Base-by-base conservation (phyloP, 2,329 filamentous ascomycete genomes). In the Hymenoscyphus albidus region DNA sequence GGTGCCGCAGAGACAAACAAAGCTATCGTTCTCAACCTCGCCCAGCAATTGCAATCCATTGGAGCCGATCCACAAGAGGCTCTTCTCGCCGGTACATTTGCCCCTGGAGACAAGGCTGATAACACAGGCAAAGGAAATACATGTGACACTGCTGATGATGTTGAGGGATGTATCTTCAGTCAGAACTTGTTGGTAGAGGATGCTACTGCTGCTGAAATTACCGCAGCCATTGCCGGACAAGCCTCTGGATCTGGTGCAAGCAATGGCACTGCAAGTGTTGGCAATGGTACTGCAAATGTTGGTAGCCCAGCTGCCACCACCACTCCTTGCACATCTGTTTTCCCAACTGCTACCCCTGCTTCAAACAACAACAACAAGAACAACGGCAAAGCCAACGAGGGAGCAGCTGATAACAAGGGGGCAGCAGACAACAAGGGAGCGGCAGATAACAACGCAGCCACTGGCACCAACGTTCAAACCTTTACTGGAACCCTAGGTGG, bases 21-120 rank as follows among this genome's bases (percentile, higher is more conserved):
- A 78, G 78, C 79, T 42, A 83, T 89, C 69, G 81, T 84, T 58
- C 78, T 88, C 6, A 81, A 80, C 56, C 78, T 89, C 3, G 87
- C 87, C 18, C 76, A 79, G 61, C 84, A 89, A 76, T 83, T 90
- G 61, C 80, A 81, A 22, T 77, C 79, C 4, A 80, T 90, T 67
- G 87, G 88, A 14, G 88, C 84, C 38, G 83, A 90, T 74, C 85
- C 87, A 16, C 77, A 81, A 58, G 77, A 84, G 42, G 88, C 88
- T 48, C 83, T 89, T 59, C 77, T 85, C 68, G 72, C 74, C 2
- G 86, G 85, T 62, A 90, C 87, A 5, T 90, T 90, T 72, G 81
- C 80, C 5, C 84, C 87, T 16, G 87, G 87, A 61, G 69, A 82
- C 68, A 64, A 73, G 39, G 67, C 61, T 51, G 82, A 81, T 67